phyloP scores from a whole-genome alignment of 2,329 filamentous ascomycete genomes.

The Pezizomycotina sp. region DNA sequence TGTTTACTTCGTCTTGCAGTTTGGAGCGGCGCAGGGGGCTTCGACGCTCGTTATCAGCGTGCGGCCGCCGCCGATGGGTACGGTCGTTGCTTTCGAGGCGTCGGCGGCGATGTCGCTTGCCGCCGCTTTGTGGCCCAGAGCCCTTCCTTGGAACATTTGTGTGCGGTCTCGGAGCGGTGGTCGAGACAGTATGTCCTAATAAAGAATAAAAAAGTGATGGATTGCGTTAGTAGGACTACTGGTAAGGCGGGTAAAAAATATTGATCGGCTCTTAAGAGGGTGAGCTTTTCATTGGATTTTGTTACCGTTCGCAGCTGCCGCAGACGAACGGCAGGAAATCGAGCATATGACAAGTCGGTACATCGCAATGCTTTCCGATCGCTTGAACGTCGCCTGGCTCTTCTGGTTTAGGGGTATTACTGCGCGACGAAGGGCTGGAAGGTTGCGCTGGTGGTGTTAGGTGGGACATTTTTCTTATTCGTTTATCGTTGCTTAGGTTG shows the following conservation, averaged over 20 bases:
- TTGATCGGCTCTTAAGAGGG: too few relatives aligned
- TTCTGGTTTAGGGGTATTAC: constrained; percentile 22
- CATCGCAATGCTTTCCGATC: constrained; percentile 81
- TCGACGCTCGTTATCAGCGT: constrained; percentile 43
- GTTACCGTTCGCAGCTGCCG: constrained; percentile 58
- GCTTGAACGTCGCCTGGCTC: constrained; percentile 68
- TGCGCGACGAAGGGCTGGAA: constrained; percentile 16
- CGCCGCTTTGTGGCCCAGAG: constrained; percentile 41
- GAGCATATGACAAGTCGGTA: constrained; percentile 78
- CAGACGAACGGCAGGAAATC: constrained; percentile 94
- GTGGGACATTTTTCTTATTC: too few relatives aligned
- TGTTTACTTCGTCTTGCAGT: constrained; percentile 39
- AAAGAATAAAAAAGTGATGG: neutral
- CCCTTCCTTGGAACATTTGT: constrained; percentile 48
- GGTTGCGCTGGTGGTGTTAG: neutral
- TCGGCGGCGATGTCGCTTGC: constrained; percentile 23
- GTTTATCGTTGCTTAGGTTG: too few relatives aligned
- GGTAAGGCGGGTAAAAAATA: neutral
- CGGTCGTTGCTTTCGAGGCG: constrained; percentile 25
- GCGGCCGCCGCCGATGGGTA: constrained; percentile 14
- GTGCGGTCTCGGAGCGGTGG: constrained; percentile 71
- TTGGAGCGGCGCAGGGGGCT: constrained; percentile 34
- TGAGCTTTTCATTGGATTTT: too few relatives aligned
- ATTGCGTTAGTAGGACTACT: neutral
- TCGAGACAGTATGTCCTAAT: constrained; percentile 76